Percentiles rank a stretch among this genome's conserved stretches.
Evolutionary conservation across 1,284 basidiomycete species (phyloP).

Genomic region (Ustilago shanxiensis): DNA sequence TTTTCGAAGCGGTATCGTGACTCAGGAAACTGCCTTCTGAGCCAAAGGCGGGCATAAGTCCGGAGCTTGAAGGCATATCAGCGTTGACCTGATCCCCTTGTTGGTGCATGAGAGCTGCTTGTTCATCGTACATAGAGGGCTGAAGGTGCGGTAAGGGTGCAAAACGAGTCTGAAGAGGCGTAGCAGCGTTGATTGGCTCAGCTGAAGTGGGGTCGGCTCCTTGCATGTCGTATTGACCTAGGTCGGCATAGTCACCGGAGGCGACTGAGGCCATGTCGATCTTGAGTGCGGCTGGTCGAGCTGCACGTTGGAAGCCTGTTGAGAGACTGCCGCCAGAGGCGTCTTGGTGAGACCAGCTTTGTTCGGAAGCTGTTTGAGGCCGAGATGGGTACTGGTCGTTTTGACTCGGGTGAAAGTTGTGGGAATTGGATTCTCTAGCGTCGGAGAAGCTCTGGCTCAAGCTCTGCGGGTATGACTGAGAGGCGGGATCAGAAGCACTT

Average conservation of each 20-base stretch:
- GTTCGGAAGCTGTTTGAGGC: constrained; percentile 33
- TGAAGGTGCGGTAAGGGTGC: constrained; percentile 41
- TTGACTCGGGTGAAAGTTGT: constrained; percentile 19
- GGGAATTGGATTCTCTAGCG: neutral
- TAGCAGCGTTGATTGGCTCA: constrained; percentile 17
- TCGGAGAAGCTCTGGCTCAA: constrained; percentile 7
- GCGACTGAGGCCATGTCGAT: constrained; percentile 33
- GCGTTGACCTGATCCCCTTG: constrained; percentile 25
- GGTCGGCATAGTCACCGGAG: constrained; percentile 1
- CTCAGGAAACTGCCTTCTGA: constrained; percentile 27
- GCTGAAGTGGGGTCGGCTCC: constrained; percentile 17
- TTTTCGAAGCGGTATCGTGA: neutral
- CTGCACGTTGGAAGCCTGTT: constrained; percentile 20
- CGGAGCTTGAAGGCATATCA: constrained; percentile 15
- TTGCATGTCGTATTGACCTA: neutral
- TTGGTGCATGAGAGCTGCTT: constrained; percentile 1
- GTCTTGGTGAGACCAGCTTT: constrained; percentile 25
- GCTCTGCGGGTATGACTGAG: neutral
- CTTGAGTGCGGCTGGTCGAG: constrained; percentile 43
- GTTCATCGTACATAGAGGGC: constrained; percentile 28
- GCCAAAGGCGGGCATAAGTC: constrained; percentile 50
- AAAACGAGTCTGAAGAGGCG: constrained; percentile 41
- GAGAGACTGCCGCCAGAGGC: constrained; percentile 1
- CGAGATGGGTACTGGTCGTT: constrained; percentile 22
- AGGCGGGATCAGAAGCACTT: neutral